Conservation (phyloP, 2,329 filamentous ascomycete genomes). For the Tricladium varicosporioides region DNA sequence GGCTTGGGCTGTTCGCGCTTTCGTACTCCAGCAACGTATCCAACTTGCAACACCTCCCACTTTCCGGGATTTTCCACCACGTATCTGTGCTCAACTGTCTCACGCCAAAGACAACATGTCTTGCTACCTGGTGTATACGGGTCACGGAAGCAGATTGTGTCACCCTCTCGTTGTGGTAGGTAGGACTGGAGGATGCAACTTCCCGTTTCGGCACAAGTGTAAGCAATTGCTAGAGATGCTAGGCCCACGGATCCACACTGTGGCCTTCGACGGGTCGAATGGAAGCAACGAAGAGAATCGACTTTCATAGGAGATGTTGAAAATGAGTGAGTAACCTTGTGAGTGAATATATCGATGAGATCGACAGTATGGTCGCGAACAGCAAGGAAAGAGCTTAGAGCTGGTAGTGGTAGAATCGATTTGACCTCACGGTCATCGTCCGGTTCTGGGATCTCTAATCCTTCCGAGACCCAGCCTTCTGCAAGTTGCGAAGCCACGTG, state of each 20-base stretch:
- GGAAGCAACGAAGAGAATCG: constrained; percentile 59
- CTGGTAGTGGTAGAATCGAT: constrained; percentile 57
- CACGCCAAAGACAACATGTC: constrained; percentile 50
- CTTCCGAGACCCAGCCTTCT: constrained; percentile 49
- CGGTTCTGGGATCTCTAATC: constrained; percentile 40
- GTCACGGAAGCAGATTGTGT: constrained; percentile 56
- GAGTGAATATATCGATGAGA: constrained; percentile 58
- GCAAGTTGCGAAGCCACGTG: constrained; percentile 45
- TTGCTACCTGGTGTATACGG: constrained; percentile 39
- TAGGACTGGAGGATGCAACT: constrained; percentile 67
- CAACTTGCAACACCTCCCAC: constrained; percentile 62
- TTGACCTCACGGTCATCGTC: constrained; percentile 45
- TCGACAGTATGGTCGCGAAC: constrained; percentile 56
- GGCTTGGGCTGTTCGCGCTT: constrained; percentile 36
- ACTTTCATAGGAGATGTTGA: constrained; percentile 55
- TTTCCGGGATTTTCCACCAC: constrained; percentile 60
- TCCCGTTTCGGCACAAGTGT: constrained; percentile 56
- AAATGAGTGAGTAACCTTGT: constrained; percentile 60
- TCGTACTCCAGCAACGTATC: constrained; percentile 63
- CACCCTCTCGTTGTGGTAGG: constrained; percentile 49
- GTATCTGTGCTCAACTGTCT: constrained; percentile 50
- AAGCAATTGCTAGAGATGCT: constrained; percentile 62
- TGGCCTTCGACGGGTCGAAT: constrained; percentile 50
- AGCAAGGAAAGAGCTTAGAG: constrained; percentile 58
- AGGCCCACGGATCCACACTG: constrained; percentile 56